Conservation (phyloP, 176 grass and related monocot species). For the Avena insularis region DNA sequence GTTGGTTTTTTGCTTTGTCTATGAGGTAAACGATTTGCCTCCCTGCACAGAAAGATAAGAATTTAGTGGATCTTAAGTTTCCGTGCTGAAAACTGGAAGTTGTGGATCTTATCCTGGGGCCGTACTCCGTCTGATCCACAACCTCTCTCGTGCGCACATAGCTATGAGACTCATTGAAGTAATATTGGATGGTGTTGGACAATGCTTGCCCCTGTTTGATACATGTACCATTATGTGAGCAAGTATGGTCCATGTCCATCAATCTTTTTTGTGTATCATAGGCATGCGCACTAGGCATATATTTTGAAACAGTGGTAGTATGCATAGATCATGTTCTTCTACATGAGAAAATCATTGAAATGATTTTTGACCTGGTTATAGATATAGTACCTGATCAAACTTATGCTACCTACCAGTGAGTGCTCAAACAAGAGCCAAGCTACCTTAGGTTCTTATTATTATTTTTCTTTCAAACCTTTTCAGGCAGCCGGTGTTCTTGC, state of each 20-base stretch:
- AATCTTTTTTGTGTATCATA: background rate
- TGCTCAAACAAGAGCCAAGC: background rate
- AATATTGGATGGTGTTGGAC: background rate
- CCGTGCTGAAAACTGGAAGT: background rate
- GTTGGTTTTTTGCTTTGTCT: too few species aligned
- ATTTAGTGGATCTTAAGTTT: too few species aligned
- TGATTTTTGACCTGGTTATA: background rate
- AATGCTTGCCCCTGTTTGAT: background rate
- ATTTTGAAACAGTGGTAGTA: background rate
- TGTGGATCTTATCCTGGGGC: background rate
- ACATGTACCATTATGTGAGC: background rate
- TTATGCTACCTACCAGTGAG: background rate
- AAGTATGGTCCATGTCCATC: background rate
- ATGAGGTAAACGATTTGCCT: too few species aligned
- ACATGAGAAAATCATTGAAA: background rate
- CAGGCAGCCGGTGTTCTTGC: slow-evolving; percentile 97
- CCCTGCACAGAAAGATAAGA: too few species aligned
- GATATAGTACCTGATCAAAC: background rate
- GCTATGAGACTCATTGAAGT: background rate
- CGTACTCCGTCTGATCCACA: background rate
- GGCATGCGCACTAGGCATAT: background rate
- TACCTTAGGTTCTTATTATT: background rate
- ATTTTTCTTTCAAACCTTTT: slow-evolving; percentile 17
- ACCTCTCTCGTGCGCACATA: background rate
- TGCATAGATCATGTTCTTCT: background rate